Percentiles rank a stretch among this genome's conserved stretches.
phyloP scores from a whole-genome alignment of 331 rosid genomes.

The Rosa hybrid region DNA sequence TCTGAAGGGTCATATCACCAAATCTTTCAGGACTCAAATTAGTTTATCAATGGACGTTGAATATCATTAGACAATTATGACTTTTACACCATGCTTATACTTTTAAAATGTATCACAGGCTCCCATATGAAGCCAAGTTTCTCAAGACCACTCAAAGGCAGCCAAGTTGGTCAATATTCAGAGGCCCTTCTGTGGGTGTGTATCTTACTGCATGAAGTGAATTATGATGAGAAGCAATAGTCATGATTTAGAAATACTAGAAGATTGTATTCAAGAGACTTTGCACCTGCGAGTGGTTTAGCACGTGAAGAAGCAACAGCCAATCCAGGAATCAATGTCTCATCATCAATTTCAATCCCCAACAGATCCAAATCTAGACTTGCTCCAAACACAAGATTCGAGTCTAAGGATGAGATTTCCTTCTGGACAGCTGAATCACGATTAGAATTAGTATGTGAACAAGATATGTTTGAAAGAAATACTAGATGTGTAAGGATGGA shows the following conservation, averaged over 20 bases:
- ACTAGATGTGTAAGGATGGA: background rate
- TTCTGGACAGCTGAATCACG: conserved; percentile 66
- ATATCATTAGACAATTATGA: background rate
- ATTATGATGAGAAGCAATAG: background rate
- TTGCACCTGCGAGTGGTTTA: conserved; percentile 72
- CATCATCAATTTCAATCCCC: conserved; percentile 83
- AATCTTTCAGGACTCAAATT: background rate
- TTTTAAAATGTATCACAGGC: background rate
- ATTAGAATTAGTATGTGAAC: conserved; percentile 24
- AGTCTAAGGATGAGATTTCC: conserved; percentile 61
- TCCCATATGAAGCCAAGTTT: background rate
- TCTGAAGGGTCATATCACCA: background rate
- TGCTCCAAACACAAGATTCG: conserved; percentile 60
- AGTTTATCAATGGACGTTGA: background rate
- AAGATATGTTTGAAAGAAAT: conserved; percentile 6
- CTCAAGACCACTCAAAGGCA: background rate
- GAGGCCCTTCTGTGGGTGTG: too few species aligned
- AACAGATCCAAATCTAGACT: conserved; percentile 87
- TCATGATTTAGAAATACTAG: background rate
- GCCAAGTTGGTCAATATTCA: background rate
- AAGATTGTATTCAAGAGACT: background rate
- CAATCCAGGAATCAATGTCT: conserved; percentile 85
- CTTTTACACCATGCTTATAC: background rate
- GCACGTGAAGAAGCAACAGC: conserved; percentile 93
- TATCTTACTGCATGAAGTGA: background rate